phyloP scores from a whole-genome alignment of 1,139 yeast genomes.

The Diutina sp. region DNA sequence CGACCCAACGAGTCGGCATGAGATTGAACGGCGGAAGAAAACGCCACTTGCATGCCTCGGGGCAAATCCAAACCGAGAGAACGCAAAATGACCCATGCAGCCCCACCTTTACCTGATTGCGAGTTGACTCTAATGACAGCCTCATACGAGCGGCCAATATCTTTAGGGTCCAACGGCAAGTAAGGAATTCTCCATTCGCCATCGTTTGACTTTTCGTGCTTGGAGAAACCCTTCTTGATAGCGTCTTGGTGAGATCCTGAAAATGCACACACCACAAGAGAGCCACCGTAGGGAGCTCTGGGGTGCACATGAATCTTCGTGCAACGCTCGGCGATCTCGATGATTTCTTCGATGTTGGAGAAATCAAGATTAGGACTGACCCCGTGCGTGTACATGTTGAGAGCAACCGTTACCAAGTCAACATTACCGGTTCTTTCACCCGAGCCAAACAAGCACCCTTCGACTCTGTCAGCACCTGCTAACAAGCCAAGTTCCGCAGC shows the following conservation, averaged over 20 bases:
- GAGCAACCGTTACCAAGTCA: slow-evolving; percentile 83
- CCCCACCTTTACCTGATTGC: slow-evolving; percentile 97
- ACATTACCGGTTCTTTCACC: slow-evolving; percentile 99
- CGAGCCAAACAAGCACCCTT: slow-evolving; percentile 94
- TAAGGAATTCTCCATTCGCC: slow-evolving; percentile 78
- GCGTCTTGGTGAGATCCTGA: slow-evolving; percentile 98
- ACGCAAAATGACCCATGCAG: slow-evolving; percentile 91
- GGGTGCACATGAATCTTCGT: slow-evolving; percentile 90
- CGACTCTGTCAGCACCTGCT: slow-evolving; percentile 97
- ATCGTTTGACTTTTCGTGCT: slow-evolving; percentile 21
- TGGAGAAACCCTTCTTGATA: slow-evolving; percentile 83
- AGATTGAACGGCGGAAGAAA: slow-evolving; percentile 71
- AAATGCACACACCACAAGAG: slow-evolving; percentile 91
- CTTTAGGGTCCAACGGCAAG: slow-evolving; percentile 91
- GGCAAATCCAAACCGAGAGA: slow-evolving; percentile 87
- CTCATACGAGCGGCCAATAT: slow-evolving; percentile 92
- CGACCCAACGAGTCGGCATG: slow-evolving; percentile 77
- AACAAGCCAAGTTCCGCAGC: slow-evolving; percentile 89
- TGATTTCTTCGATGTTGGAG: slow-evolving; percentile 68
- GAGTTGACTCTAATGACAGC: slow-evolving; percentile 97
- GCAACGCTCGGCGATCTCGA: slow-evolving; percentile 83
- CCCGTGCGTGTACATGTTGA: slow-evolving; percentile 92
- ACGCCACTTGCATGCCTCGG: slow-evolving; percentile 80
- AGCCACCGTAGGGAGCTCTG: slow-evolving; percentile 96
- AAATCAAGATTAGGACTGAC: slow-evolving; percentile 78